These are phyloP conservation scores for Climacium dendroides DNA, from an alignment of 225 moss, liverwort and hornwort genomes.

Conservation along the genomic window DNA sequence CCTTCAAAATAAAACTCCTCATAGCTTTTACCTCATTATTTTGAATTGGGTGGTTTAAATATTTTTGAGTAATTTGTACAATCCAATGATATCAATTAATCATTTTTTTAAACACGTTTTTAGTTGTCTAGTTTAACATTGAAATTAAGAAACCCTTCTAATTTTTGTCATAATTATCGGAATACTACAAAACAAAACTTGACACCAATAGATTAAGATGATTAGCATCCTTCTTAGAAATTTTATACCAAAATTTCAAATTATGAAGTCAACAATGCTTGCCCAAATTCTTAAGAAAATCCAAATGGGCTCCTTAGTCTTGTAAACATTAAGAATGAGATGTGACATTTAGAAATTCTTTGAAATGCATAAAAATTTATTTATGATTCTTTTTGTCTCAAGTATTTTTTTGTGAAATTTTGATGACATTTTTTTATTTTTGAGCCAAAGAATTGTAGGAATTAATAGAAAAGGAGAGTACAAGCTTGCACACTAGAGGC, in stretches of 20 bases:
- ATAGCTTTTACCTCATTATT: not conserved
- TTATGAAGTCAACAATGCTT: fast-evolving
- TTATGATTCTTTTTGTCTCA: fast-evolving
- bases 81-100: not conserved
- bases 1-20: not conserved
- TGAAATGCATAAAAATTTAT: not conserved
- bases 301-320: fast-evolving
- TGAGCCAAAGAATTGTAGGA: fast-evolving
- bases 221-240: not conserved
- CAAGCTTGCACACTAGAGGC: not conserved
- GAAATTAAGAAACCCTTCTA: not conserved
- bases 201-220: not conserved
- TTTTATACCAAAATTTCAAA: fast-evolving
- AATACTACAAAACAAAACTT: not conserved
- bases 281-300: fast-evolving
- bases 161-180: not conserved
- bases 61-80: fast-evolving
- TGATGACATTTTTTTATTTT: not conserved
- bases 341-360: fast-evolving
- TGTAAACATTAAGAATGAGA: not conserved
- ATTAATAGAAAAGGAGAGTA: not conserved
- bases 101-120: not conserved
- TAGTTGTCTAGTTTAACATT: not conserved
- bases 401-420: not conserved
- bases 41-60: not conserved